Conservation (phyloP, 129 eudicot species). For the Silybum marianum region DNA sequence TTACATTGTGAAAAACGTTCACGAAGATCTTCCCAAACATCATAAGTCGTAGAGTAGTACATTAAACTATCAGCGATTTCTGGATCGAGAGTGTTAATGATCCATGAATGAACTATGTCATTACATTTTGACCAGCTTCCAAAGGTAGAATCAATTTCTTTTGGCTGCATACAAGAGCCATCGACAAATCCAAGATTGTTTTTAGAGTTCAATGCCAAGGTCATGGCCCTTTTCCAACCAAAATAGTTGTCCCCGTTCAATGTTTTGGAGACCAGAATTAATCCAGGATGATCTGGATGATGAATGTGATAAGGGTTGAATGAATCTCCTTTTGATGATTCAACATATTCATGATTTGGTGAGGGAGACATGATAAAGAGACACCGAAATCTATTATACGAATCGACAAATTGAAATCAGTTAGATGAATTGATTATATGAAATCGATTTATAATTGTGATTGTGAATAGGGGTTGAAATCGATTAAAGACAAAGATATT, state of each 20-base stretch:
- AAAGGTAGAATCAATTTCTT: not conserved
- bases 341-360: too few species aligned
- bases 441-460: too few species aligned
- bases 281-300: conserved; percentile 7
- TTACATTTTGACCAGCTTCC: not conserved
- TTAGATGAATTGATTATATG: too few species aligned
- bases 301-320: not conserved
- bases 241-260: conserved; percentile 1
- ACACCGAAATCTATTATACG: too few species aligned
- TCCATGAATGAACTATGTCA: conserved; percentile 17
- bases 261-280: conserved; percentile 13
- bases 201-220: conserved; percentile 5
- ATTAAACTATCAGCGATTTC: not conserved
- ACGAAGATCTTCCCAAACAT: conserved; percentile 17
- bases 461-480: too few species aligned
- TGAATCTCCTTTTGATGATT: too few species aligned
- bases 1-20: conserved; percentile 11
- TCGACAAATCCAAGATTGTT: conserved; percentile 20
- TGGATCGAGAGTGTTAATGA: not conserved
- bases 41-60: not conserved
- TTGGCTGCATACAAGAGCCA: conserved; percentile 4
- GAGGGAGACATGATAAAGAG: too few species aligned
- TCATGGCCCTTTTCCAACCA: conserved; percentile 7
- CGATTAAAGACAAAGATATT: too few species aligned
- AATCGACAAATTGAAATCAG: too few species aligned